Evolutionary conservation across 2,329 filamentous ascomycete species (phyloP).

Genomic region (Xylariaceae sp.): DNA sequence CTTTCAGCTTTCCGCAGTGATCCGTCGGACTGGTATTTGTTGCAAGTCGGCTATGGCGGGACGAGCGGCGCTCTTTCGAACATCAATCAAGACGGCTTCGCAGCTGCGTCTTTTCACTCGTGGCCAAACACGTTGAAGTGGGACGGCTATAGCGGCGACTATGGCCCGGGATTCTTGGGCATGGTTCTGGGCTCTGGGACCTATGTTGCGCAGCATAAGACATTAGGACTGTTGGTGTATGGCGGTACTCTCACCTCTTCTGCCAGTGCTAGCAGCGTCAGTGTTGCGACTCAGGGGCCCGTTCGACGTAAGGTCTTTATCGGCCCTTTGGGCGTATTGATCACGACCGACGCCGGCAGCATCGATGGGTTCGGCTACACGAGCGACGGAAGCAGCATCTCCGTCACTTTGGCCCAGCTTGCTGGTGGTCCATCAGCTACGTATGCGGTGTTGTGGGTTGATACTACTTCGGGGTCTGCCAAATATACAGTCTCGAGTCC

Average conservation of each 20-base stretch:
- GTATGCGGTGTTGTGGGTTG: slow-evolving; percentile 46
- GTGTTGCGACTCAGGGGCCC: slow-evolving; percentile 52
- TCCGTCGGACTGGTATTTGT: slow-evolving; percentile 54
- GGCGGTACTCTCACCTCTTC: slow-evolving; percentile 50
- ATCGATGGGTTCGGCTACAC: slow-evolving; percentile 49
- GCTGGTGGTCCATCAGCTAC: slow-evolving; percentile 37
- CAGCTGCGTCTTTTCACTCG: slow-evolving; percentile 62
- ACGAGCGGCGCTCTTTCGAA: slow-evolving; percentile 60
- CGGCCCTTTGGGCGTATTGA: slow-evolving; percentile 50
- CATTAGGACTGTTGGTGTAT: slow-evolving; percentile 56
- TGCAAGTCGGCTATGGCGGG: slow-evolving; percentile 62
- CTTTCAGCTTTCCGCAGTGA: slow-evolving; percentile 57
- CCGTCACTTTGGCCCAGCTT: slow-evolving; percentile 43
- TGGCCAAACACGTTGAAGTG: slow-evolving; percentile 62
- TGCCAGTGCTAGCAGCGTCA: slow-evolving; percentile 33
- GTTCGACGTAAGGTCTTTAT: slow-evolving; percentile 57
- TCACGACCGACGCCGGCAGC: slow-evolving; percentile 52
- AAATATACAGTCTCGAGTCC: slow-evolving; percentile 37
- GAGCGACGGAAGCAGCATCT: slow-evolving; percentile 31
- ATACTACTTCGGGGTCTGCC: slow-evolving; percentile 38
- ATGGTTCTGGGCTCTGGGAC: slow-evolving; percentile 56
- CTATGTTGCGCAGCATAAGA: slow-evolving; percentile 54
- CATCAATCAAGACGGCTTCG: slow-evolving; percentile 62
- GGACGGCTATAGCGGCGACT: slow-evolving; percentile 65
- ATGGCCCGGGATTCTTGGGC: slow-evolving; percentile 61